Base-by-base conservation (phyloP, 2,329 filamentous ascomycete genomes). In the Fusarium foetens region DNA sequence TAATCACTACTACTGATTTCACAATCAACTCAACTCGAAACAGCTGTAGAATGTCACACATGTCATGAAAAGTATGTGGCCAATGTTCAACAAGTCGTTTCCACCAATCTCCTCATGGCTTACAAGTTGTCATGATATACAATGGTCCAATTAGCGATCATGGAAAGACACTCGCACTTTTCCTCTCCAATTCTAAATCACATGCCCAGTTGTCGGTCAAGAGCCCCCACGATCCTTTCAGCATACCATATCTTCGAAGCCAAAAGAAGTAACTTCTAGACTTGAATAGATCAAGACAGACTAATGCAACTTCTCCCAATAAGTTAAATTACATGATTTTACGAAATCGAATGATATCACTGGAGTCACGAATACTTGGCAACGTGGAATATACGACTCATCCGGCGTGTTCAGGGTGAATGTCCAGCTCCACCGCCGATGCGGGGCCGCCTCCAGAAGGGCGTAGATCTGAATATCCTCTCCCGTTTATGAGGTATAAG, bases 401-500 rank as follows among this genome's bases (percentile, higher is more conserved):
- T 13, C 45, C 71, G 67, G 55, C 58, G 48, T 49, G 63, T 71
- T 48, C 51, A 73, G 63, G 70, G 63, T 71, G 66, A 59, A 41
- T 36, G 36, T 33, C 42, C 48, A 63, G 58, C 45, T 51, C 67
- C 71, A 60, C 38, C 17, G 21, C 48, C 46, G 45, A 57, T 54
- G 71, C 58, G 63, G 71, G 66, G 61, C 55, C 38, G 39, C 17
- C 57, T 29, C 25, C 11, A 38, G 33, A 63, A 74, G 35, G 62
- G 69, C 51, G 45, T 49, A 39, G 46, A 14, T 33, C 33, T 62
- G 25, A 29, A 12, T 12, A 46, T 23, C 48, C 46, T 48, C 57
- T 42, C 13, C 25, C 13, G 31, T 35, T 11, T 36, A 67, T 38
- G 25, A 53, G 35, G 41, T 71, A 70, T 64, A 63, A 68, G 45